Evolutionary conservation across 768 basidiomycete genomes (phyloP), one percentile per base, ranked within the genome.

Genomic region (Tricholoma saponaceum): DNA sequence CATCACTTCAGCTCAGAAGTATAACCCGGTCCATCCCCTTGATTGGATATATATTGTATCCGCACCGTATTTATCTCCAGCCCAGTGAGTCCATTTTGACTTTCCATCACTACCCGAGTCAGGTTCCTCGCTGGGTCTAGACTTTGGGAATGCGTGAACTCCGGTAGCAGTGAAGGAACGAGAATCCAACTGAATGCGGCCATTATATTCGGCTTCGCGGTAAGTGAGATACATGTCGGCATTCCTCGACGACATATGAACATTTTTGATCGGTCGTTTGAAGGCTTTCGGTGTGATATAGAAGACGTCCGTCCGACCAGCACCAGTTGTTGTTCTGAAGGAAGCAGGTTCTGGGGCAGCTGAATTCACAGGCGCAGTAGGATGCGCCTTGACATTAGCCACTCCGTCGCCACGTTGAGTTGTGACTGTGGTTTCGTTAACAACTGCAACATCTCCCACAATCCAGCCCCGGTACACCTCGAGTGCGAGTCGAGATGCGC

Each of bases 191-290:
- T 76, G 67, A 49, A 84, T 67, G 43, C 71, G 74, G 5, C 84
- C 84, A 60, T 68, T 76, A 69, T 79, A 83, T 47, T 76, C 72
- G 12, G 83, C 74, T 28, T 82, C 69, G 56, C 72, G 71, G 67
- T 86, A 86, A 3, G 75, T 82, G 50, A 87, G 68, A 68, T 83
- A 81, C 66, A 85, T 66, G 54, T 84, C 81, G 5, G 76, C 83
- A 58, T 78, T 80, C 61, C 23, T 46, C 22, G 79, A 72, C 5
- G 81, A 80, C 50, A 73, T 68, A 62, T 85, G 85, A 18, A 62
- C 66, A 59, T 70, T 78, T 41, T 71, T 64, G 60, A 86, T 83
- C 10, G 76, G 78, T 8, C 83, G 75, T 62, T 79, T 76, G 58
- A 62, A 65, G 9, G 67, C 69, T 54, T 72, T 70, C 59, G 77